Conservation (phyloP, 768 basidiomycete species). For the Leccinum barrowsii region DNA sequence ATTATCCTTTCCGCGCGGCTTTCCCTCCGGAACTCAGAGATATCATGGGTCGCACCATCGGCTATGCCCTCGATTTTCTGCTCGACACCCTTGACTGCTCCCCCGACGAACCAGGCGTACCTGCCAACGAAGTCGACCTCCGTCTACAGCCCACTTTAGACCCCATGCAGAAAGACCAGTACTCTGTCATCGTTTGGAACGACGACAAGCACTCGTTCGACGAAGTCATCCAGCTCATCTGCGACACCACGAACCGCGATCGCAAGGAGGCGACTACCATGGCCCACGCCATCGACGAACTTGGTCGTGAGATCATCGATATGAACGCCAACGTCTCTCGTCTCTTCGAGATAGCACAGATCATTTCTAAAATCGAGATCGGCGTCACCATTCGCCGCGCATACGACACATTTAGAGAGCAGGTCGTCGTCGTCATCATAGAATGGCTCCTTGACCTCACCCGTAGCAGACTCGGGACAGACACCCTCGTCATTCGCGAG, state of each 20-base stretch:
- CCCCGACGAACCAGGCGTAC: constrained; percentile 72
- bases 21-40: constrained; percentile 67
- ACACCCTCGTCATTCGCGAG: constrained; percentile 66
- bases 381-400: constrained; percentile 87
- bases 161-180: constrained; percentile 75
- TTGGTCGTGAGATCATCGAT: constrained; percentile 82
- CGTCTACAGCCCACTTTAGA: constrained; percentile 73
- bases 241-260: constrained; percentile 49
- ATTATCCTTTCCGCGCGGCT: constrained; percentile 53
- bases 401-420: constrained; percentile 86
- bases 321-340: constrained; percentile 50
- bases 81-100: constrained; percentile 81
- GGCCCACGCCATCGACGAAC: constrained; percentile 65
- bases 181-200: constrained; percentile 88
- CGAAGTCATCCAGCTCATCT: constrained; percentile 75
- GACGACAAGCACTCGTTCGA: constrained; percentile 95
- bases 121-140: constrained; percentile 63
- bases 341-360: constrained; percentile 75
- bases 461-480: constrained; percentile 64
- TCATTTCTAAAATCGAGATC: constrained; percentile 83
- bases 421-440: constrained; percentile 77
- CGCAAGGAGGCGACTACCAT: constrained; percentile 55
- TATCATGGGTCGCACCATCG: constrained; percentile 71
- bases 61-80: constrained; percentile 76
- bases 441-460: constrained; percentile 83